A percentile compares a stretch with the other conserved stretches of the same genome.
phyloP scores from a whole-genome alignment of 2,329 filamentous ascomycete genomes.

The Colletotrichum sp. region DNA sequence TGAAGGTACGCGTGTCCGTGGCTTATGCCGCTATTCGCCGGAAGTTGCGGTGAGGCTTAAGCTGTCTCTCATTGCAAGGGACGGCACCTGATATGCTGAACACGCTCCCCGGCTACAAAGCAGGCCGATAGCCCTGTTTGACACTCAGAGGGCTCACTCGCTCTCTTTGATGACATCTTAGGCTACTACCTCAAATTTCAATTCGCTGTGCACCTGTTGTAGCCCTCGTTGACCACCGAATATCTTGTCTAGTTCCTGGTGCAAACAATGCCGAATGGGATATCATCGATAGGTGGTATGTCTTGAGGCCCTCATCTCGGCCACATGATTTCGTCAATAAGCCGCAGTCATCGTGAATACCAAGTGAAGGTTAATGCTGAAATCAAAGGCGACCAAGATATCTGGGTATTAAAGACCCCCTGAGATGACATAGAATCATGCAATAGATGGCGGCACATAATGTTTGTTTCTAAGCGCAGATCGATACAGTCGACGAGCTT shows the following conservation, averaged over 20 bases:
- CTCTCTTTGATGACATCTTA: constrained; percentile 36
- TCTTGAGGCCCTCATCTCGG: background rate
- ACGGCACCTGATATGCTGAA: constrained; percentile 26
- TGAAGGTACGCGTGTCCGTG: constrained; percentile 27
- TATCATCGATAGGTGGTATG: too few species aligned
- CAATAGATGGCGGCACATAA: background rate
- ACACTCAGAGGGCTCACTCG: constrained; percentile 23
- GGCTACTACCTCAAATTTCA: constrained; percentile 31
- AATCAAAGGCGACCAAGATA: background rate
- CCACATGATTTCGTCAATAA: background rate
- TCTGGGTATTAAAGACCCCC: background rate
- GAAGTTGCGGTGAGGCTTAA: too few species aligned
- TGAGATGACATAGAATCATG: background rate
- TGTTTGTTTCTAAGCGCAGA: background rate
- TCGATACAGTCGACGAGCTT: background rate
- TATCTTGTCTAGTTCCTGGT: constrained; percentile 27
- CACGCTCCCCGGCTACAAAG: constrained; percentile 35
- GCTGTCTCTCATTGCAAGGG: constrained; percentile 3
- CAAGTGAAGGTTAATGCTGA: background rate
- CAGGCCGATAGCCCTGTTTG: constrained; percentile 31
- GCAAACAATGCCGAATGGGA: constrained; percentile 16
- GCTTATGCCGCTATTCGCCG: too few species aligned
- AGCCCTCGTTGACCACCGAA: constrained; percentile 25
- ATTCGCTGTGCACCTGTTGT: constrained; percentile 28
- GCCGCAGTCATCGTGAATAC: background rate